These are phyloP conservation scores for Luvunga scandens DNA, from an alignment of 345 rosid species.

Conservation along the genomic window DNA sequence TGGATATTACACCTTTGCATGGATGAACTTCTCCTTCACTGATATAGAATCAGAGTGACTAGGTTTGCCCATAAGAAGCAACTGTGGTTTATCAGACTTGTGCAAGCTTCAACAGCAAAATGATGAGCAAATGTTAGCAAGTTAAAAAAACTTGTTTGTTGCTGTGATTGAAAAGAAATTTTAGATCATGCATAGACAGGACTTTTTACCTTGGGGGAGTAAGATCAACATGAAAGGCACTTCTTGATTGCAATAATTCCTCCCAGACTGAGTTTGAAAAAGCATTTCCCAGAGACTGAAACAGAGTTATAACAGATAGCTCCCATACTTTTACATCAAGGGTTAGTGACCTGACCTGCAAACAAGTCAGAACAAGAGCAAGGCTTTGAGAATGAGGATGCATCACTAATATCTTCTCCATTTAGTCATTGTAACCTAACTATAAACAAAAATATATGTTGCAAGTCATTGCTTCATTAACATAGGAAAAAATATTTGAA, in stretches of 20 bases:
- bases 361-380: constrained; percentile 17
- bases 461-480: not conserved
- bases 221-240: constrained; percentile 61
- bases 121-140: constrained; percentile 24
- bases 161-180: constrained; percentile 9
- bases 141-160: not conserved
- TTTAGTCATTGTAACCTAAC: not conserved
- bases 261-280: constrained; percentile 98
- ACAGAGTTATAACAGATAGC: constrained; percentile 91
- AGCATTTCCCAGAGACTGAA: constrained; percentile 91
- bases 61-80: constrained; percentile 62
- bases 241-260: constrained; percentile 87
- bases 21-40: constrained; percentile 95
- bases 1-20: constrained; percentile 65
- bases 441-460: constrained; percentile 2
- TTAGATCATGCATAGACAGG: constrained; percentile 8
- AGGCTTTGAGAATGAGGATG: constrained; percentile 8
- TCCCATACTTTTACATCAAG: constrained; percentile 99
- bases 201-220: constrained; percentile 52
- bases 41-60: constrained; percentile 70
- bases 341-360: constrained; percentile 94
- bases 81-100: constrained; percentile 62
- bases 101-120: constrained; percentile 40
- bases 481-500: not conserved
- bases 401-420: not conserved